Percentiles rank a stretch among this genome's conserved stretches.
Conservation (phyloP, 805 yeast genomes). For the Isabelozyma pseudorhagii region DNA sequence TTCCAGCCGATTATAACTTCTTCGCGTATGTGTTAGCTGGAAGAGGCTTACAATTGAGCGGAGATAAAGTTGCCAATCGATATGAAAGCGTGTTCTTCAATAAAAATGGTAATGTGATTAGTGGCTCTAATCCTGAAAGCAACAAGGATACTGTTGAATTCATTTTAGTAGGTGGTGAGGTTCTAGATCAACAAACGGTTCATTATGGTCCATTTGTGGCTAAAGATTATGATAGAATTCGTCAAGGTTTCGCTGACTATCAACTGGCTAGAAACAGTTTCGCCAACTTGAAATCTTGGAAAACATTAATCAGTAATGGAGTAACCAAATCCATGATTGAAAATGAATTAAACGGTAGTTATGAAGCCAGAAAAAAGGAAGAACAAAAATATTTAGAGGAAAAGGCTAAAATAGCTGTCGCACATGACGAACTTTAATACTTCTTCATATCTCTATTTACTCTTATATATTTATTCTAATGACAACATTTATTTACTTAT, state of each 20-base stretch:
- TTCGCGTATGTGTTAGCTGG: conserved; percentile 72
- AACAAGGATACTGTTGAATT: conserved; percentile 52
- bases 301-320: conserved; percentile 42
- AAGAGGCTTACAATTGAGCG: conserved; percentile 43
- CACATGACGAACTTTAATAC: neutral
- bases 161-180: conserved; percentile 73
- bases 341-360: conserved; percentile 32
- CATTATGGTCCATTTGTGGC: conserved; percentile 95
- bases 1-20: conserved; percentile 61
- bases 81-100: conserved; percentile 62
- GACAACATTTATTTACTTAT: no score
- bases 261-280: conserved; percentile 68
- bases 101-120: conserved; percentile 60
- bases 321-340: conserved; percentile 41
- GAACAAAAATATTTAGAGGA: conserved; percentile 9
- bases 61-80: conserved; percentile 38
- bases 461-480: no score
- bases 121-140: conserved; percentile 32
- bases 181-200: conserved; percentile 68
- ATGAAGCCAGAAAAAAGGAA: conserved; percentile 24
- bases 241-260: conserved; percentile 69
- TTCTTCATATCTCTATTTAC: neutral
- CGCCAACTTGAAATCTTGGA: conserved; percentile 63
- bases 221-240: conserved; percentile 60
- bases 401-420: neutral